Conservation (phyloP, 306 rosid genomes). For the Dryas drummondii region DNA sequence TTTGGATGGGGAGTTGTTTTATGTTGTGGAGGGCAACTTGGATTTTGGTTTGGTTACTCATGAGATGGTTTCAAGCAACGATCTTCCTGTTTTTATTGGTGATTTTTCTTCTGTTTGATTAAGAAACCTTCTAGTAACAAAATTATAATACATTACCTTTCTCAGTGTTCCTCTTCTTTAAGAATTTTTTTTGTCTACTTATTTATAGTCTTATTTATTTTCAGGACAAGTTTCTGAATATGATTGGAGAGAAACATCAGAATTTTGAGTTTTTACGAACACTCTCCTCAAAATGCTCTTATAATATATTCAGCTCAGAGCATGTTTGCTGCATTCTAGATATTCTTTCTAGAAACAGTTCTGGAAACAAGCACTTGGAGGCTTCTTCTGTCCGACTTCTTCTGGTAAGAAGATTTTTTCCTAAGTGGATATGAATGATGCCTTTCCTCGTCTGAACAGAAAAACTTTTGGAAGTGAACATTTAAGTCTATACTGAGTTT, state of each 20-base stretch:
- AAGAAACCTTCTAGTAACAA: background rate
- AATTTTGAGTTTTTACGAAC: conserved; percentile 58
- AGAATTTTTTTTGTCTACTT: background rate
- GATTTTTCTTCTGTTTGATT: conserved; percentile 5
- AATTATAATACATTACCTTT: background rate
- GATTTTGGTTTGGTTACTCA: conserved; percentile 7
- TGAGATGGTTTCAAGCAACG: background rate
- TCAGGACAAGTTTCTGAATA: conserved; percentile 66
- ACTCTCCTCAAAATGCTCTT: conserved; percentile 78
- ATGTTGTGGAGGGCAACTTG: background rate
- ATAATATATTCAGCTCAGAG: conserved; percentile 72
- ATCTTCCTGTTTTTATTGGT: background rate
- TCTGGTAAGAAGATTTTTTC: conserved; percentile 52
- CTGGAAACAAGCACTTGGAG: conserved; percentile 46
- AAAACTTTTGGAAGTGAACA: background rate
- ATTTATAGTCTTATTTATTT: conserved; percentile 14
- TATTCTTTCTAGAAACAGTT: conserved; percentile 40
- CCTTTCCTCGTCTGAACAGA: background rate
- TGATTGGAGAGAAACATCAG: conserved; percentile 56
- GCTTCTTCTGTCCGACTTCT: conserved; percentile 69
- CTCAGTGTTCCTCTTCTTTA: background rate
- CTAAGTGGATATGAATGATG: conserved; percentile 20
- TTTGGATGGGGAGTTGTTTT: conserved; percentile 5
- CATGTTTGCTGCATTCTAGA: conserved; percentile 57
- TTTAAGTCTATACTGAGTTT: conserved; percentile 3